Conservation (phyloP, 805 yeast species). For the Saturnispora quitensis region DNA sequence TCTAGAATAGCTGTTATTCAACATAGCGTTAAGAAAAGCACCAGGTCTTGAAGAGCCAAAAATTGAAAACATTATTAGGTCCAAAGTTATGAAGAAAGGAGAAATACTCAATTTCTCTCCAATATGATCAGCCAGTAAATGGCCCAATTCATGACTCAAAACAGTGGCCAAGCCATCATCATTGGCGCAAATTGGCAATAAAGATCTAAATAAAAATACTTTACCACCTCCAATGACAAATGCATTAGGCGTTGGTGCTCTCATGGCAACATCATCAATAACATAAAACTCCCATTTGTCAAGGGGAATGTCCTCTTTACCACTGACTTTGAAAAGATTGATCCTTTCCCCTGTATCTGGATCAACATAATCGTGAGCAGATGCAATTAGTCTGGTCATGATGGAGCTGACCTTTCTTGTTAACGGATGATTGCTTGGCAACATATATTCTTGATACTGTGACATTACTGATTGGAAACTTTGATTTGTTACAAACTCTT, state of each 20-base stretch:
- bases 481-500: conserved; percentile 49
- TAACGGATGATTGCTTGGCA: conserved; percentile 58
- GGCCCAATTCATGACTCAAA: conserved; percentile 86
- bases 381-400: conserved; percentile 54
- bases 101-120: conserved; percentile 72
- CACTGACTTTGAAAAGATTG: conserved; percentile 20
- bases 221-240: conserved; percentile 95
- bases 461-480: conserved; percentile 52
- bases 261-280: conserved; percentile 44
- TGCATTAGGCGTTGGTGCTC: conserved; percentile 84
- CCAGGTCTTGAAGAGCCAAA: conserved; percentile 51
- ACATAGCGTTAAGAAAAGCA: conserved; percentile 42
- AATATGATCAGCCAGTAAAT: conserved; percentile 87
- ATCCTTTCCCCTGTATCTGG: conserved; percentile 24
- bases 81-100: conserved; percentile 56
- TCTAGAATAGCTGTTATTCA: conserved; percentile 79
- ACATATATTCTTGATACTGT: conserved; percentile 42
- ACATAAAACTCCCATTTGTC: conserved; percentile 75
- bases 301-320: conserved; percentile 20
- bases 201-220: conserved; percentile 78
- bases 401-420: conserved; percentile 47
- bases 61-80: conserved; percentile 44
- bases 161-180: conserved; percentile 96
- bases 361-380: conserved; percentile 37
- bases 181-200: conserved; percentile 65